Percentiles rank a stretch among this genome's conserved stretches.
These are phyloP conservation scores for Selaginella moellendorffii DNA, from an alignment of 75 land plant species.

Conservation along the genomic window DNA sequence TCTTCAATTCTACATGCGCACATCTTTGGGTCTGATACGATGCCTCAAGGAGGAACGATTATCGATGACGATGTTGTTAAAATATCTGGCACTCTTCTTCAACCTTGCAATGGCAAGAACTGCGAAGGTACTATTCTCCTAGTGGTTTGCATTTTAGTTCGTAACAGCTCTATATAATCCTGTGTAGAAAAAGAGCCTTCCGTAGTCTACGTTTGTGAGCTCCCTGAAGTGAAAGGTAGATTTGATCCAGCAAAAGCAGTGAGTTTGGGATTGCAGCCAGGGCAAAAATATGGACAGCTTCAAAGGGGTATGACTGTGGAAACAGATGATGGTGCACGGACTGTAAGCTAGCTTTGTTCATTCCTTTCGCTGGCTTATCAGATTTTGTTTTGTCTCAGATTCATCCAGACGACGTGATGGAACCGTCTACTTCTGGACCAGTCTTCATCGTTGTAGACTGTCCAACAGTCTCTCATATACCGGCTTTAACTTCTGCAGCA, in stretches of 20 bases:
- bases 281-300: conserved; percentile 72
- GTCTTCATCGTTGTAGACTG: conserved; percentile 77
- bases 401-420: conserved; percentile 88
- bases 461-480: conserved; percentile 49
- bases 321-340: conserved; percentile 41
- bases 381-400: conserved; percentile 28
- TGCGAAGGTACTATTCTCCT: not conserved
- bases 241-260: conserved; percentile 80
- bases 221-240: conserved; percentile 82
- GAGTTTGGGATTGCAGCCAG: conserved; percentile 57
- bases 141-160: too few species aligned
- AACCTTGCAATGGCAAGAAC: conserved; percentile 18
- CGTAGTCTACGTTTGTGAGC: conserved; percentile 79
- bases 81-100: conserved; percentile 63
- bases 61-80: conserved; percentile 69
- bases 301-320: conserved; percentile 71
- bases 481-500: conserved; percentile 35
- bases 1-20: conserved; percentile 69
- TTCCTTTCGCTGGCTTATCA: not conserved
- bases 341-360: conserved; percentile 41
- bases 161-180: too few species aligned
- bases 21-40: conserved; percentile 62
- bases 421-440: conserved; percentile 84
- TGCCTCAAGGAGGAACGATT: conserved; percentile 9
- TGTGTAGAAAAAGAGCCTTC: conserved; percentile 42